These are phyloP conservation scores for Articulospora tetracladia DNA, from an alignment of 495 filamentous ascomycete species.

Conservation along the genomic window DNA sequence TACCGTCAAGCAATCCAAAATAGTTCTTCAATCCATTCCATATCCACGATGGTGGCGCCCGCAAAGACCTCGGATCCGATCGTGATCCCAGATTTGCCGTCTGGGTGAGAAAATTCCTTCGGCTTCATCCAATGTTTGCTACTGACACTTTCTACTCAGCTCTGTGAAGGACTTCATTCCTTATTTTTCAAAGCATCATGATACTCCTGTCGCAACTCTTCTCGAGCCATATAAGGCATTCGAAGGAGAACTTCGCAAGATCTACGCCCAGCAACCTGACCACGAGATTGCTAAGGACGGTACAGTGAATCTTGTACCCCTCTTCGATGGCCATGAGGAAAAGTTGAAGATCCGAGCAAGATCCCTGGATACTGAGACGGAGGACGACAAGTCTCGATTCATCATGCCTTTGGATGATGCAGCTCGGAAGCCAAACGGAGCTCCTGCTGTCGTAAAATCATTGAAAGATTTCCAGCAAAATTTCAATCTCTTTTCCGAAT, in stretches of 20 bases:
- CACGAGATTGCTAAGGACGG: slow-evolving; percentile 55
- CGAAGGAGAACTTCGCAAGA: slow-evolving; percentile 62
- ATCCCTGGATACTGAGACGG: slow-evolving; percentile 52
- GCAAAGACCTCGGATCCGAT: slow-evolving; percentile 1
- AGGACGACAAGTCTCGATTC: slow-evolving; percentile 59
- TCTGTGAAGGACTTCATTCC: slow-evolving; percentile 34
- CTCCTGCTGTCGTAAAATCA: slow-evolving; percentile 58
- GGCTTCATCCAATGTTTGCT: no score
- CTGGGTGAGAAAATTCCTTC: neutral
- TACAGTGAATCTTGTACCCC: slow-evolving; percentile 62
- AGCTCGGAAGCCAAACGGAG: slow-evolving; percentile 53
- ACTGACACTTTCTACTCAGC: no score
- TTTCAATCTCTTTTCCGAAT: slow-evolving; percentile 76
- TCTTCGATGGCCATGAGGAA: slow-evolving; percentile 57
- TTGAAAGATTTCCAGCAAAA: slow-evolving; percentile 70
- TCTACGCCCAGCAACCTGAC: slow-evolving; percentile 66
- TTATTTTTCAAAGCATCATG: slow-evolving; percentile 43
- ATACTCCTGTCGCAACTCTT: slow-evolving; percentile 50
- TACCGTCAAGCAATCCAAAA: neutral
- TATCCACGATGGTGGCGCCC: neutral
- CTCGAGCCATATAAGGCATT: slow-evolving; percentile 65
- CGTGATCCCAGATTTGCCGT: neutral
- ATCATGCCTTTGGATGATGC: slow-evolving; percentile 62
- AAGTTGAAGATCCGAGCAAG: slow-evolving; percentile 60
- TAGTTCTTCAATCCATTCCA: neutral